These are phyloP conservation scores for Canna indica DNA, from an alignment of 176 grass and related monocot genomes.

Conservation along the genomic window DNA sequence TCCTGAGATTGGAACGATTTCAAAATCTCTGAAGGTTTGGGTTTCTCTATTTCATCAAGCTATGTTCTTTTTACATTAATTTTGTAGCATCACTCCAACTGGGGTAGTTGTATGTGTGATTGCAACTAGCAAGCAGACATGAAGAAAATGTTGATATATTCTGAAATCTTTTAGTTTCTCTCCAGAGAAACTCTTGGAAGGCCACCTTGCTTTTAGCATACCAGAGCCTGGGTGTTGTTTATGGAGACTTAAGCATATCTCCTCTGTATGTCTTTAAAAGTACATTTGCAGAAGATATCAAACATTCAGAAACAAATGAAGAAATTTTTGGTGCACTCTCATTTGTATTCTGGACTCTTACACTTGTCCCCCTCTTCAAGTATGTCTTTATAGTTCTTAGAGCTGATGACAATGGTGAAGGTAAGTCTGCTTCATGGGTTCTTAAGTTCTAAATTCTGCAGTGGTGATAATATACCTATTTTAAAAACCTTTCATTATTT, in stretches of 20 bases:
- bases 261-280: slow-evolving; percentile 89
- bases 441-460: not conserved
- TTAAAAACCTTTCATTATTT: slow-evolving; percentile 10
- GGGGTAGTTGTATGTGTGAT: not conserved
- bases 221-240: slow-evolving; percentile 94
- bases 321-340: slow-evolving; percentile 93
- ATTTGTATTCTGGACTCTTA: slow-evolving; percentile 96
- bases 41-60: not conserved
- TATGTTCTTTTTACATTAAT: not conserved
- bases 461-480: not conserved
- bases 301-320: slow-evolving; percentile 85
- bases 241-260: slow-evolving; percentile 89
- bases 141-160: not conserved
- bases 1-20: slow-evolving; percentile 43
- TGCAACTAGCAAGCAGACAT: not conserved
- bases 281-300: slow-evolving; percentile 97
- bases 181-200: slow-evolving; percentile 90
- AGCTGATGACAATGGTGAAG: slow-evolving; percentile 95
- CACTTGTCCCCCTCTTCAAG: slow-evolving; percentile 85
- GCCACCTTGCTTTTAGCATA: slow-evolving; percentile 74
- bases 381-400: slow-evolving; percentile 89
- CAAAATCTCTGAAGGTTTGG: slow-evolving; percentile 37
- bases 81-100: not conserved
- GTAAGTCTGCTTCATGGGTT: slow-evolving; percentile 21
- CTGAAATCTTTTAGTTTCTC: slow-evolving; percentile 11